Conservation (phyloP, 495 filamentous ascomycete genomes). For the Physcia stellaris region DNA sequence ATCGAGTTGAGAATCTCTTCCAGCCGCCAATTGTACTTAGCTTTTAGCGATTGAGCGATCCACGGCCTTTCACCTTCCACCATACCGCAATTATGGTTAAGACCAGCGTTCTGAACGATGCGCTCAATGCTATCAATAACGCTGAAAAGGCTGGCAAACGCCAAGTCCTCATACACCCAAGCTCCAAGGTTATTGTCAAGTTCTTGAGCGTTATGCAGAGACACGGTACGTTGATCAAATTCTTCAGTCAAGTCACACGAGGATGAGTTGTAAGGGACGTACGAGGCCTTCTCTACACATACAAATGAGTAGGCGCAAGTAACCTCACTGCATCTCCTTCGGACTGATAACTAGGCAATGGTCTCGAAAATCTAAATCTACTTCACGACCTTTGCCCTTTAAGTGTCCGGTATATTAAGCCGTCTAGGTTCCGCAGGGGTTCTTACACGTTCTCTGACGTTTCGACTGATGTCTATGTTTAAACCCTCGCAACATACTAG, state of each 20-base stretch:
- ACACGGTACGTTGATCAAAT: constrained; percentile 66
- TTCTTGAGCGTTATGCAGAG: constrained; percentile 97
- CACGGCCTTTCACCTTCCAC: no score
- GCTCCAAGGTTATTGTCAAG: constrained; percentile 98
- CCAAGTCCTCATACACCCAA: constrained; percentile 90
- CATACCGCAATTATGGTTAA: constrained; percentile 83
- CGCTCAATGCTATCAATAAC: constrained; percentile 99
- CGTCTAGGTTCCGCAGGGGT: constrained; percentile 47
- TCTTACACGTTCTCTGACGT: constrained; percentile 90
- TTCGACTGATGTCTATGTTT: constrained; percentile 72
- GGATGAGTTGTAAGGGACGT: no score
- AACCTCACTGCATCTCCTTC: constrained; percentile 28
- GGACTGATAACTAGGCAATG: constrained; percentile 99
- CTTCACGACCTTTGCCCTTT: constrained; percentile 90
- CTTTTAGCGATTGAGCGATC: no score
- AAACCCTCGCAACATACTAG: constrained; percentile 80
- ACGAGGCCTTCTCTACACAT: no score
- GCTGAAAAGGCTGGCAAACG: constrained; percentile 98
- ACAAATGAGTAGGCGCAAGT: no score
- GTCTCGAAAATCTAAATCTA: constrained; percentile 41
- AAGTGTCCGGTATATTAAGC: constrained; percentile 89
- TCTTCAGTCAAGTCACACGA: no score
- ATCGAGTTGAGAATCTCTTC: constrained; percentile 82
- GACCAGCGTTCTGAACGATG: constrained; percentile 97
- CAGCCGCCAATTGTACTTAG: no score